phyloP scores from a whole-genome alignment of 1,284 basidiomycete genomes.

The Moniliophthora roreri region DNA sequence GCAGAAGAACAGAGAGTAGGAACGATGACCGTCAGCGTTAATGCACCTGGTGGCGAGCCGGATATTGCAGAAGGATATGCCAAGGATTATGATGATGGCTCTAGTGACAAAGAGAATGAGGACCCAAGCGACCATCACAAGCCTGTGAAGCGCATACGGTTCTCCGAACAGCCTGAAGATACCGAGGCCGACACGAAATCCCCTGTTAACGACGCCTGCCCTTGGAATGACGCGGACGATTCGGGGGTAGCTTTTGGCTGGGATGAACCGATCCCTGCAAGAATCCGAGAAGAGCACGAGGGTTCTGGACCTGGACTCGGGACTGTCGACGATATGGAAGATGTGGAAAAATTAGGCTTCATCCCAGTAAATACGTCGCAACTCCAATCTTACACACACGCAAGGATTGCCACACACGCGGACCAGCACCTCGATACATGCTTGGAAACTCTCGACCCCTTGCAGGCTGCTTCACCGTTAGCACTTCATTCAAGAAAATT shows the following conservation, averaged over 20 bases:
- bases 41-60: neutral
- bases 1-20: neutral
- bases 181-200: neutral
- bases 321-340: no score
- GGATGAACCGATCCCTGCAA: no score
- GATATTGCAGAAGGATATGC: neutral
- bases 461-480: no score
- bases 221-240: neutral
- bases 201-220: neutral
- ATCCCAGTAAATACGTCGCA: no score
- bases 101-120: slow-evolving; percentile 19
- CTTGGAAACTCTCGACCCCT: no score
- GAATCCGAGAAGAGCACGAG: no score
- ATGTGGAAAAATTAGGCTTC: no score
- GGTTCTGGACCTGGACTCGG: no score
- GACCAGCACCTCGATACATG: no score
- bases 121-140: slow-evolving; percentile 4
- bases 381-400: no score
- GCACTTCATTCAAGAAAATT: no score
- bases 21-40: neutral
- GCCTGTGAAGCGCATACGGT: slow-evolving; percentile 14
- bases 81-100: neutral
- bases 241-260: neutral
- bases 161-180: neutral
- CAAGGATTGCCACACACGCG: no score